Percentiles rank a stretch among this genome's conserved stretches.
phyloP scores from a whole-genome alignment of 2,329 filamentous ascomycete species.

The Lachnellula subtilissima region DNA sequence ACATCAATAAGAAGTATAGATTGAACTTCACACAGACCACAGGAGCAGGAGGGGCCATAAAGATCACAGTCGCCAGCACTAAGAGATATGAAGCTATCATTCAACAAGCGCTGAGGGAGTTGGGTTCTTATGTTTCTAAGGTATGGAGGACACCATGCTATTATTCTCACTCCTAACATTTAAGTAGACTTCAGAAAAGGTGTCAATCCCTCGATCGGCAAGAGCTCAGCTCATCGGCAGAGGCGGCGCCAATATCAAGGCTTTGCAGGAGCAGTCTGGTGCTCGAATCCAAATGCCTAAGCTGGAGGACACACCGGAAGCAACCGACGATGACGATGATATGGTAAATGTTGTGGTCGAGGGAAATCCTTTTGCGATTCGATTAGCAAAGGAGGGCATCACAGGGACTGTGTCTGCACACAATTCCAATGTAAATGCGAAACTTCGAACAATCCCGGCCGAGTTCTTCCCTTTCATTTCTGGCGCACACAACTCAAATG shows the following conservation, averaged over 20 bases:
- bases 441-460: slow-evolving; percentile 76
- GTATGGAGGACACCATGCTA: neutral
- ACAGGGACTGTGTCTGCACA: slow-evolving; percentile 83
- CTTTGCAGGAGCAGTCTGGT: slow-evolving; percentile 82
- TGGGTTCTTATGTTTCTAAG: slow-evolving; percentile 45
- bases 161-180: no score
- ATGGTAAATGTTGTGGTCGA: slow-evolving; percentile 84
- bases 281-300: slow-evolving; percentile 88
- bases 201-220: slow-evolving; percentile 77
- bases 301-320: slow-evolving; percentile 56
- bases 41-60: slow-evolving; percentile 65
- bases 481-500: slow-evolving; percentile 65
- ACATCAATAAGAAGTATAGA: slow-evolving; percentile 88
- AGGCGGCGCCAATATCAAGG: slow-evolving; percentile 83
- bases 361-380: slow-evolving; percentile 83
- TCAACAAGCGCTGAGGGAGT: slow-evolving; percentile 81
- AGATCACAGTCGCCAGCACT: slow-evolving; percentile 81
- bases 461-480: slow-evolving; percentile 96
- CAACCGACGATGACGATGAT: slow-evolving; percentile 68
- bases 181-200: slow-evolving; percentile 58
- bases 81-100: slow-evolving; percentile 62
- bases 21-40: slow-evolving; percentile 75
- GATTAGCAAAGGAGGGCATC: slow-evolving; percentile 78
- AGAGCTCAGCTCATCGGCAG: slow-evolving; percentile 91
- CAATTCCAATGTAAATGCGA: slow-evolving; percentile 74